phyloP scores from a whole-genome alignment of 2,329 filamentous ascomycete genomes.

The Claviceps sp. region DNA sequence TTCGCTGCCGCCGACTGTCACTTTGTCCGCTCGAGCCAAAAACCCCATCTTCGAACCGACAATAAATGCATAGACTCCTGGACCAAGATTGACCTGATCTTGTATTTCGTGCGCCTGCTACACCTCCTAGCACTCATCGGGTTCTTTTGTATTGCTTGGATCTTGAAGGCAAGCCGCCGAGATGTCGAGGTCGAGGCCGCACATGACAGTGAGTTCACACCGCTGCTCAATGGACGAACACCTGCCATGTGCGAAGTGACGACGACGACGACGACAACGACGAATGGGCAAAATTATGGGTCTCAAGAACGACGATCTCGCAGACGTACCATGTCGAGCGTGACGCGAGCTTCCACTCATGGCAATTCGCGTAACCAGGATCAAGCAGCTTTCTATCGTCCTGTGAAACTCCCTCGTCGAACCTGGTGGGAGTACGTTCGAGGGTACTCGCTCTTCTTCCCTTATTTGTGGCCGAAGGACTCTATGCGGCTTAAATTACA shows the following conservation, averaged over 20 bases:
- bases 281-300: conserved; percentile 10
- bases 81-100: conserved; percentile 43
- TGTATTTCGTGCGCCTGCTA: conserved; percentile 56
- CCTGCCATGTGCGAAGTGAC: conserved; percentile 22
- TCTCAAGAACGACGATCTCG: conserved; percentile 17
- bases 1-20: conserved; percentile 56
- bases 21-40: conserved; percentile 32
- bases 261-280: conserved; percentile 11
- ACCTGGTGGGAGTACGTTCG: conserved; percentile 95
- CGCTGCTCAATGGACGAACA: conserved; percentile 39
- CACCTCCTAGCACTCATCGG: conserved; percentile 48
- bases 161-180: conserved; percentile 26
- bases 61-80: conserved; percentile 24
- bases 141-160: conserved; percentile 29
- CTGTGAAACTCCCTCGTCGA: conserved; percentile 70
- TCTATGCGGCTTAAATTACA: conserved; percentile 58
- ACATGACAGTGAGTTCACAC: conserved; percentile 43
- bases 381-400: conserved; percentile 75
- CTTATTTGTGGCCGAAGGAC: conserved; percentile 90
- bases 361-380: conserved; percentile 35
- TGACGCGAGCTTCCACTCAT: conserved; percentile 21
- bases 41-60: conserved; percentile 12
- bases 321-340: conserved; percentile 24
- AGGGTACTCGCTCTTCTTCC: conserved; percentile 88
- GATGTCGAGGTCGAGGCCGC: conserved; percentile 25